A percentile compares a stretch with the other conserved stretches of the same genome.
Evolutionary conservation across 2,329 filamentous ascomycete genomes (phyloP).

Genomic region (Aspergillus sp.): DNA sequence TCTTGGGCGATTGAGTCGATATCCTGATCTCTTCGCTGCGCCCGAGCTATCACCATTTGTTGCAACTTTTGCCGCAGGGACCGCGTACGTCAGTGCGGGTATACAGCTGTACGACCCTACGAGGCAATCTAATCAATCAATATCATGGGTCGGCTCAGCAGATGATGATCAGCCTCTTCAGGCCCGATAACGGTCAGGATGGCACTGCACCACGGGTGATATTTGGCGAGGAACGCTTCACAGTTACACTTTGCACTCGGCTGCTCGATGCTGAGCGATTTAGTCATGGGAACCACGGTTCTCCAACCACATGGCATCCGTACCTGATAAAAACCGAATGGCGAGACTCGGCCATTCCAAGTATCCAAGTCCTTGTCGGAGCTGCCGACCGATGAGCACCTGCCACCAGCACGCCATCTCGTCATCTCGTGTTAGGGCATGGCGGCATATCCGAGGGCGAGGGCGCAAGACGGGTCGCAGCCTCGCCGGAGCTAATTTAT

Average conservation of each 20-base stretch:
- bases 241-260: no score
- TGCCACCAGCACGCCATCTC: conserved; percentile 5
- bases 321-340: neutral
- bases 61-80: neutral
- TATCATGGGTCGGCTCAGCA: neutral
- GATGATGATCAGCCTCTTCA: conserved; percentile 6
- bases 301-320: neutral
- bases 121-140: conserved; percentile 10
- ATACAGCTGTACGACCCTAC: neutral
- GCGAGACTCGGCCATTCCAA: neutral
- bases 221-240: neutral
- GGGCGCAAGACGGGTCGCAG: neutral
- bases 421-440: neutral
- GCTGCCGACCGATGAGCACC: neutral
- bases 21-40: neutral
- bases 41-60: no score
- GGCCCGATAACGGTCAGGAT: conserved; percentile 2
- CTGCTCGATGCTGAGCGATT: neutral
- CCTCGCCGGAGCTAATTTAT: neutral
- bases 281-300: neutral
- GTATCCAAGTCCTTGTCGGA: neutral
- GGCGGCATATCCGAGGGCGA: neutral
- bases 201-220: neutral
- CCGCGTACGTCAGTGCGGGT: neutral
- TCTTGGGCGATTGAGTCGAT: neutral